Evolutionary conservation across 2,329 filamentous ascomycete genomes (phyloP).

Genomic region (Ascochyta viciae-villosae): DNA sequence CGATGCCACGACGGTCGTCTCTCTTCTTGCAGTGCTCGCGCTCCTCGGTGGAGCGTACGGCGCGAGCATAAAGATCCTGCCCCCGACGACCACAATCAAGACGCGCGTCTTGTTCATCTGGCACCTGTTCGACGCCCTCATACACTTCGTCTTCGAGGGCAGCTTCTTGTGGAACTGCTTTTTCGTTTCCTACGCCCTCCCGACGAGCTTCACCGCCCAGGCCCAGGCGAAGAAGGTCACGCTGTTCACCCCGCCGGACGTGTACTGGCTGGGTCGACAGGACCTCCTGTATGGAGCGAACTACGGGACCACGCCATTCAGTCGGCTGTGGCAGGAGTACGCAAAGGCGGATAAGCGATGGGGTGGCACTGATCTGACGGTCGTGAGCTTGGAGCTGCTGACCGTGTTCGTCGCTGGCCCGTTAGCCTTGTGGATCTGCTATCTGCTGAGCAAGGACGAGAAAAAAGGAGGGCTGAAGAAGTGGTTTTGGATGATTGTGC

Average conservation of each 20-base stretch:
- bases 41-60: conserved; percentile 62
- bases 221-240: conserved; percentile 41
- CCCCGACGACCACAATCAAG: conserved; percentile 61
- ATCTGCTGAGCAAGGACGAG: conserved; percentile 54
- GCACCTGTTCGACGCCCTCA: conserved; percentile 92
- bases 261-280: conserved; percentile 62
- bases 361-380: conserved; percentile 64
- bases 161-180: conserved; percentile 94
- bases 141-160: conserved; percentile 90
- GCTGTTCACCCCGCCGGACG: conserved; percentile 54
- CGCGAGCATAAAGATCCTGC: conserved; percentile 59
- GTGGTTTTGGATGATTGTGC: conserved; percentile 63
- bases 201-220: conserved; percentile 44
- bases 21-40: conserved; percentile 61
- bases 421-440: conserved; percentile 64
- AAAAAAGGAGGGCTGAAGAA: conserved; percentile 47
- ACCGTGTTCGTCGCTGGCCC: conserved; percentile 67
- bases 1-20: conserved; percentile 61
- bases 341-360: conserved; percentile 69
- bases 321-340: conserved; percentile 70
- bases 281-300: conserved; percentile 65
- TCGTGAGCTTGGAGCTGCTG: conserved; percentile 66
- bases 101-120: conserved; percentile 86
- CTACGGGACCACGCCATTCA: conserved; percentile 62
- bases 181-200: conserved; percentile 66